Evolutionary conservation across 805 yeast genomes (phyloP).

Genomic region (Blastobotrys terrestris): DNA sequence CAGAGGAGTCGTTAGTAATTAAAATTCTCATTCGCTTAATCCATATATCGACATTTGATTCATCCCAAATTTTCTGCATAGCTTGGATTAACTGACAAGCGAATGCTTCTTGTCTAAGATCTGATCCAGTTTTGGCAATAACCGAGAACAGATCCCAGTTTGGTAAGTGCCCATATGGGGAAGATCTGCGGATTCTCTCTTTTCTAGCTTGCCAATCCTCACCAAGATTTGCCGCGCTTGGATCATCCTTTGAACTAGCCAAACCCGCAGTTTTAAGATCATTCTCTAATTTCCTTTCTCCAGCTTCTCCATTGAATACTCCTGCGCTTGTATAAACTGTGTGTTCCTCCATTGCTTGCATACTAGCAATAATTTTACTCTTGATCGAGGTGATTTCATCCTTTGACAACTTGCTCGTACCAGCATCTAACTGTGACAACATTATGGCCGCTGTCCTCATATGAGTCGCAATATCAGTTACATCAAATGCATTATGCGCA

Average conservation of each 20-base stretch:
- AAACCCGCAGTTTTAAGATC: conserved; percentile 83
- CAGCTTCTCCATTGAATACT: conserved; percentile 59
- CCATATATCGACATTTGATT: conserved; percentile 70
- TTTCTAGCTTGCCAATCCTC: conserved; percentile 90
- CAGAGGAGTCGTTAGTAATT: conserved; percentile 84
- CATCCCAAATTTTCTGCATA: conserved; percentile 79
- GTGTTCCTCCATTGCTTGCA: conserved; percentile 70
- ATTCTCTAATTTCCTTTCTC: conserved; percentile 86
- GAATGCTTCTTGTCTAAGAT: conserved; percentile 93
- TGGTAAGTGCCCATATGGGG: conserved; percentile 76
- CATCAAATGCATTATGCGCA: conserved; percentile 20
- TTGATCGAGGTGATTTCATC: conserved; percentile 63
- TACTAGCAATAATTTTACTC: conserved; percentile 59
- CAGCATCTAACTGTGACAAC: conserved; percentile 77
- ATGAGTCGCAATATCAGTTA: conserved; percentile 71
- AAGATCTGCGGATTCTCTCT: conserved; percentile 68
- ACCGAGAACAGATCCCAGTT: conserved; percentile 96
- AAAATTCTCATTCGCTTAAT: conserved; percentile 88
- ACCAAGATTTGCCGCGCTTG: conserved; percentile 57
- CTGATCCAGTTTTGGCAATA: conserved; percentile 94
- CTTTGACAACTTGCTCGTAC: conserved; percentile 35
- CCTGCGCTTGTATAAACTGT: conserved; percentile 41
- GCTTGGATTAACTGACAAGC: conserved; percentile 92
- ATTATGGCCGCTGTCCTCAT: conserved; percentile 95
- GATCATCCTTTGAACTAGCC: conserved; percentile 33